Evolutionary conservation across 2,329 filamentous ascomycete genomes (phyloP).

Genomic region (Colletotrichum navitas): DNA sequence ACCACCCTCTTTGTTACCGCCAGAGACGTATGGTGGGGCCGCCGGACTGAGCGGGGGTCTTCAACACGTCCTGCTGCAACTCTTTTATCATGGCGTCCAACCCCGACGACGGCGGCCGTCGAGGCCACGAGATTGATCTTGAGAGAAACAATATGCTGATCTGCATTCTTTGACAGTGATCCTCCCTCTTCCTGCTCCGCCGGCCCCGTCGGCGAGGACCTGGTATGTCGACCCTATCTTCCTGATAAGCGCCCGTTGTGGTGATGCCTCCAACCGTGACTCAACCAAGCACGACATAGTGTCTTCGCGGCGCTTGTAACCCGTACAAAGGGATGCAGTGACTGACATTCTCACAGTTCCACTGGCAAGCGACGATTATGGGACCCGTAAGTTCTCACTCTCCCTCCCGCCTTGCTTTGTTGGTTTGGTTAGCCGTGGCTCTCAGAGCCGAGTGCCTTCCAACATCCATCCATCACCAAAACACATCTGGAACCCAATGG

Average conservation of each 20-base stretch:
- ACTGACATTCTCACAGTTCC: constrained; percentile 74
- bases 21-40: constrained; percentile 53
- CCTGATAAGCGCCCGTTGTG: constrained; percentile 42
- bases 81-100: constrained; percentile 12
- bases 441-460: background rate
- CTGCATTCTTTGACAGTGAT: constrained; percentile 72
- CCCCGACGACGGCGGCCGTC: constrained; percentile 3
- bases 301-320: background rate
- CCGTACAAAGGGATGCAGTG: constrained; percentile 9
- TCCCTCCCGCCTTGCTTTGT: background rate
- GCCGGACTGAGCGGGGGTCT: constrained; percentile 52
- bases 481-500: background rate
- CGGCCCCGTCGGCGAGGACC: constrained; percentile 94
- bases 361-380: constrained; percentile 99
- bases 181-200: constrained; percentile 99
- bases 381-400: constrained; percentile 81
- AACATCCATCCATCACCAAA: background rate
- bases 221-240: constrained; percentile 75
- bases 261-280: constrained; percentile 40
- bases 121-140: background rate
- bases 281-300: constrained; percentile 45
- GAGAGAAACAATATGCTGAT: constrained; percentile 47
- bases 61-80: constrained; percentile 34
- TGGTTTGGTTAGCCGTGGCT: constrained; percentile 1
- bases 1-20: constrained; percentile 46